These are phyloP conservation scores for Sporothrix luriei DNA, from an alignment of 2,329 filamentous ascomycete genomes.

Conservation along the genomic window DNA sequence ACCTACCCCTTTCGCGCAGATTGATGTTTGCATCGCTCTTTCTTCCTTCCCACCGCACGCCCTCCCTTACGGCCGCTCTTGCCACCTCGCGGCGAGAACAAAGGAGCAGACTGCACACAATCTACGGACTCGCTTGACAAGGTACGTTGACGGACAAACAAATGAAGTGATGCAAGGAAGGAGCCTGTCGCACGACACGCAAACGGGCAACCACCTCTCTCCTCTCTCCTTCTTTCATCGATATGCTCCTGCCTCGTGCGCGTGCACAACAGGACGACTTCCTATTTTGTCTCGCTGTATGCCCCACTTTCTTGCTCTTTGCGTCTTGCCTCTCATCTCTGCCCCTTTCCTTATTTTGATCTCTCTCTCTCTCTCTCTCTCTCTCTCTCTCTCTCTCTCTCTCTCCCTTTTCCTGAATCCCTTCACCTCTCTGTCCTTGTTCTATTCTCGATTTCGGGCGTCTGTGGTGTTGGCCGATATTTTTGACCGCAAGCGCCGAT, in stretches of 20 bases:
- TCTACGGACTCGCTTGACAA: constrained; percentile 3
- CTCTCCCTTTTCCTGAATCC: not conserved
- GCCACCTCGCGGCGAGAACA: constrained; percentile 15
- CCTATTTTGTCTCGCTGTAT: not conserved
- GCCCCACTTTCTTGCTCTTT: not conserved
- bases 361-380: not conserved
- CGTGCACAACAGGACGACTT: not conserved
- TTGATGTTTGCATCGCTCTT: constrained; percentile 13
- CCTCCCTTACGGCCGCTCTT: constrained; percentile 23
- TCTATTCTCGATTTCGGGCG: constrained; percentile 8
- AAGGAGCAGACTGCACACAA: constrained; percentile 3
- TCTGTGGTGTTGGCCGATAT: not conserved
- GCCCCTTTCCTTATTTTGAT: not conserved
- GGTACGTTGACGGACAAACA: constrained; percentile 23
- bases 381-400: not conserved
- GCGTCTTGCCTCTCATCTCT: constrained; percentile 1
- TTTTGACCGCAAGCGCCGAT: not conserved
- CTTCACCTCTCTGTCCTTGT: constrained; percentile 1
- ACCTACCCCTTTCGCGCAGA: not conserved
- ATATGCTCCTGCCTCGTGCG: not conserved
- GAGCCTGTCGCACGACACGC: constrained; percentile 4
- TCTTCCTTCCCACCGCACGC: not conserved
- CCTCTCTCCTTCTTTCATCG: not conserved
- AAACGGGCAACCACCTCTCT: constrained; percentile 8
- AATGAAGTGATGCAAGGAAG: constrained; percentile 26